Evolutionary conservation across 2,329 filamentous ascomycete genomes (phyloP).

Genomic region (Trichoderma guizhouense): DNA sequence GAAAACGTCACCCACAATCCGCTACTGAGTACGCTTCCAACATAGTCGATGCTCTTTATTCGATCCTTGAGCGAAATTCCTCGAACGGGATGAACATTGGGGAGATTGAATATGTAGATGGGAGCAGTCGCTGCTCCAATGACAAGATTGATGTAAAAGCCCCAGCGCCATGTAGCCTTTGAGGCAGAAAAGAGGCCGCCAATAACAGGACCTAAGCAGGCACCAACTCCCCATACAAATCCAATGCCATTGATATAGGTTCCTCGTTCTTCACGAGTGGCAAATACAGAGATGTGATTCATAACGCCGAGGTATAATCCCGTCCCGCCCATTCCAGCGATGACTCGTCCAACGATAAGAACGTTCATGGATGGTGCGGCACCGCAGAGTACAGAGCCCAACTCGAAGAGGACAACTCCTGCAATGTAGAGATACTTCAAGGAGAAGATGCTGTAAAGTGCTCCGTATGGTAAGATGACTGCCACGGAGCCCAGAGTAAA

Average conservation of each 20-base stretch:
- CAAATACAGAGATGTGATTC: background rate
- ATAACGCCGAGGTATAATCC: background rate
- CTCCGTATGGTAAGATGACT: conserved; percentile 36
- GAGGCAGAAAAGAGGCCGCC: no score
- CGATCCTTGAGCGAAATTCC: no score
- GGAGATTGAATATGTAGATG: no score
- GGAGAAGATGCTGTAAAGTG: conserved; percentile 41
- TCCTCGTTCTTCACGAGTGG: background rate
- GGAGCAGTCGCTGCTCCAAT: no score
- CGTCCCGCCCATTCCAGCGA: background rate
- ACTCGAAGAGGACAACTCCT: background rate
- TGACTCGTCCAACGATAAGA: background rate
- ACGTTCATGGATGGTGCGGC: background rate
- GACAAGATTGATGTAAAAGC: no score
- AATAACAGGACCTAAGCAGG: no score
- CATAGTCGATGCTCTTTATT: no score
- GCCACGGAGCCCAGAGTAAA: conserved; percentile 41
- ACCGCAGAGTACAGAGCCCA: background rate
- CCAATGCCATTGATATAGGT: background rate
- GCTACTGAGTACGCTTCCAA: no score
- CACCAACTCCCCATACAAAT: background rate
- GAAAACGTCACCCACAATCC: no score
- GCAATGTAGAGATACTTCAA: conserved; percentile 39
- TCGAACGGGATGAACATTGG: no score
- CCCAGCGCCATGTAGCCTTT: no score